phyloP scores from a whole-genome alignment of 2,329 filamentous ascomycete species.

The Fusarium chlamydosporum region DNA sequence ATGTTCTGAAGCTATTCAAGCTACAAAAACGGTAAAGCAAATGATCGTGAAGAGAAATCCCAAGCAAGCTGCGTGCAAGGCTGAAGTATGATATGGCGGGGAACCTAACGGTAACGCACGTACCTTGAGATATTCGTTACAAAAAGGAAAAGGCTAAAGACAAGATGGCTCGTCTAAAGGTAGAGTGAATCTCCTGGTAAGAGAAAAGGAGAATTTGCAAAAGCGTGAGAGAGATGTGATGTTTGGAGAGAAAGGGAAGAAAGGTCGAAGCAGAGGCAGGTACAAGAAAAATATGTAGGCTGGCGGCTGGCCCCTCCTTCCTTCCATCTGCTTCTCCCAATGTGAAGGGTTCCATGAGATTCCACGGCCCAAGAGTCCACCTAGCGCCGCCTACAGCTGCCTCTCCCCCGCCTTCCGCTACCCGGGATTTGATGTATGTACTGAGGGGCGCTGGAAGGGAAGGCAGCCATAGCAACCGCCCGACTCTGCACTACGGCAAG shows the following conservation, averaged over 20 bases:
- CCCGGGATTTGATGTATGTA: not conserved
- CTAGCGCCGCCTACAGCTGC: constrained; percentile 39
- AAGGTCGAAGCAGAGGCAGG: constrained; percentile 47
- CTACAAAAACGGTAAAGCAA: not conserved
- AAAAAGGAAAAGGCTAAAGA: constrained; percentile 47
- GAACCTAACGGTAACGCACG: constrained; percentile 20
- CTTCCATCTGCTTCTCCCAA: constrained; percentile 50
- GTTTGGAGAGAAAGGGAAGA: constrained; percentile 46
- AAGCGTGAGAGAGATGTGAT: constrained; percentile 43
- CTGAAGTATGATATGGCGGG: constrained; percentile 20
- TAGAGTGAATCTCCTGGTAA: constrained; percentile 43
- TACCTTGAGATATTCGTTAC: constrained; percentile 50
- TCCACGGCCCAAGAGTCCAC: constrained; percentile 56
- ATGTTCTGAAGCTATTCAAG: constrained; percentile 10
- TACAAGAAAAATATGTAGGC: constrained; percentile 57
- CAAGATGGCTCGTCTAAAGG: constrained; percentile 47
- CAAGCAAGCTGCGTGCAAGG: constrained; percentile 21
- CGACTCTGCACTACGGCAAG: constrained; percentile 31
- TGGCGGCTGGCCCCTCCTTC: constrained; percentile 49
- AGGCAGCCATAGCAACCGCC: constrained; percentile 40
- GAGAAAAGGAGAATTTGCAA: constrained; percentile 32
- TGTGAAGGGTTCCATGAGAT: constrained; percentile 63
- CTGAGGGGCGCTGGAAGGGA: constrained; percentile 24
- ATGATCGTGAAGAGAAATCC: not conserved
- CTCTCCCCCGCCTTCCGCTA: constrained; percentile 33